These are phyloP conservation scores for Colletotrichum siamense DNA, from an alignment of 2,329 filamentous ascomycete genomes.

Conservation along the genomic window DNA sequence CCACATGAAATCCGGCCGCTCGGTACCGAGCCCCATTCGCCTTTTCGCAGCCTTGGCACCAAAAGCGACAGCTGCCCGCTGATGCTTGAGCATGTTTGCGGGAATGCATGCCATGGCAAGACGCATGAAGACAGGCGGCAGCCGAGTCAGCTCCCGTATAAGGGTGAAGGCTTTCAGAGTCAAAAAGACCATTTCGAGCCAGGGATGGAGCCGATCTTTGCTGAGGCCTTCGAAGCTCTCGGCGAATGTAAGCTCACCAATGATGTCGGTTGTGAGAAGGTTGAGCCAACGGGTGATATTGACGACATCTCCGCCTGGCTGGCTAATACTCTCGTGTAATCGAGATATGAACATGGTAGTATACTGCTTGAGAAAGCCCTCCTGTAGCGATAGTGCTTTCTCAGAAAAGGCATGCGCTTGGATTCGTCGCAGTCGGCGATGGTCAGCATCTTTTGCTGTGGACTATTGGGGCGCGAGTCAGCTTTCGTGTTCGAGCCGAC, in stretches of 20 bases:
- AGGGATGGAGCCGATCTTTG: not conserved
- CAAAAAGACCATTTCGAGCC: not conserved
- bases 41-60: not conserved
- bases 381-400: accelerated
- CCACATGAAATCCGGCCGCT: not conserved
- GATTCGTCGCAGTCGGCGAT: not conserved
- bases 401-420: not conserved
- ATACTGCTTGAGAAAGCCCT: not conserved
- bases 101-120: not conserved
- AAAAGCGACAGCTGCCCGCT: not conserved
- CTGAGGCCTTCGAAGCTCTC: not conserved
- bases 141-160: not conserved
- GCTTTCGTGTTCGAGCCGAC: not conserved
- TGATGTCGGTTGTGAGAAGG: not conserved
- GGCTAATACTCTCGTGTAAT: not conserved
- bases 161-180: not conserved
- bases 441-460: not conserved
- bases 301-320: not conserved
- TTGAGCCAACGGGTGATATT: not conserved
- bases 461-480: not conserved
- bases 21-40: not conserved
- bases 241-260: not conserved
- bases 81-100: not conserved
- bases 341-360: not conserved
- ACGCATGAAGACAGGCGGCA: not conserved